Conservation (phyloP, 2,329 filamentous ascomycete genomes). For the Phyllachora maydis region DNA sequence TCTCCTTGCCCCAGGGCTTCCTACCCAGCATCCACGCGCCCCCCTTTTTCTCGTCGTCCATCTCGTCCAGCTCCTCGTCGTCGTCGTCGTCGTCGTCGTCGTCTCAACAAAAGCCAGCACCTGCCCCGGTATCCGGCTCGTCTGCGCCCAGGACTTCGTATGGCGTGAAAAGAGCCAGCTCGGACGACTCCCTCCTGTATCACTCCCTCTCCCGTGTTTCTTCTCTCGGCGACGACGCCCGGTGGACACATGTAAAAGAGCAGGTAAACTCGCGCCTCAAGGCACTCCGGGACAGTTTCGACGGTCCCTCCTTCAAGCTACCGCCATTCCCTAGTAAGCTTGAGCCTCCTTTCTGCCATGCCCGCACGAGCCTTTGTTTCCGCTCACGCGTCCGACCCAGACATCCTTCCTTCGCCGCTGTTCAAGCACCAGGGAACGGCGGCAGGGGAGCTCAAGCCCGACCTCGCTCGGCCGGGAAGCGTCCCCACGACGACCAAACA, state of each 20-base stretch:
- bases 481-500: slow-evolving; percentile 6
- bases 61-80: no score
- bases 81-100: no score
- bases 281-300: slow-evolving; percentile 75
- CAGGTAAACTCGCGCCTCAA: slow-evolving; percentile 81
- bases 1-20: slow-evolving; percentile 21
- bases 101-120: no score
- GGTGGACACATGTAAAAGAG: slow-evolving; percentile 61
- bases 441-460: no score
- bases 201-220: slow-evolving; percentile 59
- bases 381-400: slow-evolving; percentile 5
- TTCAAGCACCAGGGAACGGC: no score
- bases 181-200: slow-evolving; percentile 62
- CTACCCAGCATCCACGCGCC: slow-evolving; percentile 13
- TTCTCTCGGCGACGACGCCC: slow-evolving; percentile 64
- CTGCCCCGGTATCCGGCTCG: slow-evolving; percentile 2
- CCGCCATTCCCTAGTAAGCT: slow-evolving; percentile 39
- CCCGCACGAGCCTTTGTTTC: no score
- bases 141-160: slow-evolving; percentile 11
- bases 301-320: slow-evolving; percentile 57
- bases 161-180: slow-evolving; percentile 38
- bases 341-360: no score
- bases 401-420: slow-evolving; percentile 9
- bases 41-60: slow-evolving; percentile 17
- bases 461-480: slow-evolving; percentile 2